Evolutionary conservation across 1,284 basidiomycete genomes (phyloP), one percentile per base, ranked within the genome.

Genomic region (Austroboletus sp.): DNA sequence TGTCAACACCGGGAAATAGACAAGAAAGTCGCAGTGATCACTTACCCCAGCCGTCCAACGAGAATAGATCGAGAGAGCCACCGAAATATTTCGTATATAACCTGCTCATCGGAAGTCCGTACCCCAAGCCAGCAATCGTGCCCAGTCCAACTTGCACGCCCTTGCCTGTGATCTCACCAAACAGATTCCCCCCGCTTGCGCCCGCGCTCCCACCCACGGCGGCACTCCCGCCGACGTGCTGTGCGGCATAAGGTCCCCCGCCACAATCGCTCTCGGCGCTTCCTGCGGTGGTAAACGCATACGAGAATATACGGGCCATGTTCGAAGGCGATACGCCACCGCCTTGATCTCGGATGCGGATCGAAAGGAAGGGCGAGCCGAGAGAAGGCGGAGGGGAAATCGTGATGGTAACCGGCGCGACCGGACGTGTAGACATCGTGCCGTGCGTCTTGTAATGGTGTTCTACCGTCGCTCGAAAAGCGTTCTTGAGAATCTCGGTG

Each of bases 381-480:
- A 63, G 66, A 34, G 63, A 62, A 15, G 69, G 69, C 3, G 79
- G 75, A 12, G 79, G 76, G 2, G 85, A 79, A 36, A 93, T 74
- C 1, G 89, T 91, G 33, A 90, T 75, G 21, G 68, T 67, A 6
- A 93, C 76, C 3, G 85, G 81, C 0, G 88, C 76, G 5, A 89
- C 65, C 6, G 63, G 42, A 3, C 54, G 52, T 1, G 65, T 26
- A 29, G 69, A 65, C 19, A 63, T 61, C 11, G 59, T 49, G 34
- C 68, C 68, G 45, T 70, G 55, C 2, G 63, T 62, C 46, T 74
- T 74, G 49, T 71, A 68, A 49, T 87, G 77, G 50, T 79, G 77
- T 57, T 92, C 89, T n/a, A 89, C 81, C 0, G 88, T 92, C 4
- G 91, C 91, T 21, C 91, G 82, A 67, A 90, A 95, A 0, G 89